Evolutionary conservation across 2,329 filamentous ascomycete genomes (phyloP).

Genomic region (Raffaelea albimanens): DNA sequence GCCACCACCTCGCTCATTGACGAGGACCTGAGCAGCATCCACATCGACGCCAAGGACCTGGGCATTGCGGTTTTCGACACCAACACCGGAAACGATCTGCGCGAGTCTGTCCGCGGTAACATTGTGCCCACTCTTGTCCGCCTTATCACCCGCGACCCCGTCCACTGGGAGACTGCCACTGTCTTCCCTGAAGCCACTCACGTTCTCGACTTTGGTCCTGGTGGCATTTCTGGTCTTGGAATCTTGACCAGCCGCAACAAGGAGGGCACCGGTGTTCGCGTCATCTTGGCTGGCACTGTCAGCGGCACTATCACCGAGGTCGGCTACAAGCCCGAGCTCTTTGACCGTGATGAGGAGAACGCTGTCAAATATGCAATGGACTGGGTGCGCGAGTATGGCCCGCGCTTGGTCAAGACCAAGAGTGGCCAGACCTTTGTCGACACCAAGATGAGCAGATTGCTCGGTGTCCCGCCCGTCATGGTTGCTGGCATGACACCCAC

Average conservation of each 20-base stretch:
- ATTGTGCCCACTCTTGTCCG: slow-evolving; percentile 79
- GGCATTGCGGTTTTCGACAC: slow-evolving; percentile 86
- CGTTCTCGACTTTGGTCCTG: slow-evolving; percentile 92
- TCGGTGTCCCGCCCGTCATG: slow-evolving; percentile 79
- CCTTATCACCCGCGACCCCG: slow-evolving; percentile 88
- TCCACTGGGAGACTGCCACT: slow-evolving; percentile 94
- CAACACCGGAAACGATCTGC: slow-evolving; percentile 76
- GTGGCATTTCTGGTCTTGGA: slow-evolving; percentile 91
- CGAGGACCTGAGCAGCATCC: slow-evolving; percentile 75
- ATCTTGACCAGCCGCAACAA: slow-evolving; percentile 98
- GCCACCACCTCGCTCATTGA: slow-evolving; percentile 77
- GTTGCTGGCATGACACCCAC: slow-evolving; percentile 91
- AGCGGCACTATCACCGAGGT: slow-evolving; percentile 84
- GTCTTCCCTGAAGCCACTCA: slow-evolving; percentile 86
- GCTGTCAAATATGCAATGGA: slow-evolving; percentile 91
- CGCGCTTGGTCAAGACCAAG: slow-evolving; percentile 83
- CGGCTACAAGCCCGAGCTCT: slow-evolving; percentile 95
- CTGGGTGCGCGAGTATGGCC: slow-evolving; percentile 96
- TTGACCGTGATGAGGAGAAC: slow-evolving; percentile 90
- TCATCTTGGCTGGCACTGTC: slow-evolving; percentile 90
- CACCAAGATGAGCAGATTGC: slow-evolving; percentile 86
- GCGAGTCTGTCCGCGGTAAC: slow-evolving; percentile 60
- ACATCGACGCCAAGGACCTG: slow-evolving; percentile 63
- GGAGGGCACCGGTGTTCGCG: slow-evolving; percentile 92
- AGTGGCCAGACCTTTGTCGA: slow-evolving; percentile 86